Conservation (phyloP, 192 early-diverging fungal species). For the Spinellus fusiger region DNA sequence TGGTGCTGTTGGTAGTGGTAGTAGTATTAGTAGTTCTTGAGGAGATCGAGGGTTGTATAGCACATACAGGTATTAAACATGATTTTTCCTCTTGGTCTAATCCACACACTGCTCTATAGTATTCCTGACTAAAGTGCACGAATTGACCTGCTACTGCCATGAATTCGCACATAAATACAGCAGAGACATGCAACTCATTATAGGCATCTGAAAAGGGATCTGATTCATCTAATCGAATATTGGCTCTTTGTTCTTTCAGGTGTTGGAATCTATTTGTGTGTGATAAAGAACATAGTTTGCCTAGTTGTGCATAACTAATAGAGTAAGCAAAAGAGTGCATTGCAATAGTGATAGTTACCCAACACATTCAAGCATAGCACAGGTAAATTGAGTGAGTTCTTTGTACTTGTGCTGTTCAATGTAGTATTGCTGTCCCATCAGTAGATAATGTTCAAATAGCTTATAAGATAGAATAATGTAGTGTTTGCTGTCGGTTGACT, state of each 20-base stretch:
- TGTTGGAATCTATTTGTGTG: slow-evolving; percentile 16
- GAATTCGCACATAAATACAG: slow-evolving; percentile 22
- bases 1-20: background rate
- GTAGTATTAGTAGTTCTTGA: background rate
- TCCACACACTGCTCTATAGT: slow-evolving; percentile 19
- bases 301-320: slow-evolving; percentile 11
- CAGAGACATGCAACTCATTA: background rate
- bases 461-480: slow-evolving; percentile 20
- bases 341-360: slow-evolving; percentile 12
- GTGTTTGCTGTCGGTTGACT: slow-evolving; percentile 25
- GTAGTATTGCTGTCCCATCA: slow-evolving; percentile 25
- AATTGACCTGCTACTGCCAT: slow-evolving; percentile 17
- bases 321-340: background rate
- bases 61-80: slow-evolving; percentile 29
- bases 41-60: slow-evolving; percentile 1
- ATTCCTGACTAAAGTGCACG: slow-evolving; percentile 13
- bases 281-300: background rate
- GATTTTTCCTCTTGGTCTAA: slow-evolving; percentile 17
- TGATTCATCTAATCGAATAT: background rate
- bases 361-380: slow-evolving; percentile 16
- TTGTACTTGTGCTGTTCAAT: slow-evolving; percentile 14
- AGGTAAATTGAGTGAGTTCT: slow-evolving; percentile 15
- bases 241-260: slow-evolving; percentile 10
- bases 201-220: background rate
- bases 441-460: slow-evolving; percentile 17